Base-by-base conservation (phyloP, 1,284 basidiomycete species). In the Wolfiporia cocos region DNA sequence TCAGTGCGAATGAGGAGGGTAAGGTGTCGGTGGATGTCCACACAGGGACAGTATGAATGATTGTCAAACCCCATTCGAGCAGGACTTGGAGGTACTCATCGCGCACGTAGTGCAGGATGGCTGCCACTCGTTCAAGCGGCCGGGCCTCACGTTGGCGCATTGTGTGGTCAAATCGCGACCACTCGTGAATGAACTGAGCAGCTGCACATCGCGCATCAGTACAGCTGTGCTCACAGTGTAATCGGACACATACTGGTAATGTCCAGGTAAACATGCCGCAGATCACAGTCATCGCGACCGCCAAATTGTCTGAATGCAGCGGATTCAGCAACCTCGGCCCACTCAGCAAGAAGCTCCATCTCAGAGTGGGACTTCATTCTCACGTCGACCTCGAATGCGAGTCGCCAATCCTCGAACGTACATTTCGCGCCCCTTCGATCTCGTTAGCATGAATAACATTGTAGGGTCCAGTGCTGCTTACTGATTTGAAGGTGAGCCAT, bases 381-480 rank as follows among this genome's bases (percentile, higher is more conserved):
- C 21, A 64, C 20, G 10, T 55, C 49, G 14, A 64, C 58, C 34
- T 63, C 61, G 41, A 61, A 64, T 2, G 62, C 61, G 9, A 63
- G 43, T 17, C 50, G 49, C 56, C 59, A 59, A 7, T 56, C 45
- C 9, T 50, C 46, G 49, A 63, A 57, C 3, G 48, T 46, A 37
- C 53, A 49, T 24, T 41, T 22, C 14, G 44, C 38, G 21, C 48
- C 40, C 19, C 51, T 49, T 29, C 3, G 18, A n/a, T n/a, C n/a
- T n/a, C n/a, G n/a, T n/a, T n/a, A n/a, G n/a, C n/a, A n/a, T n/a
- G n/a, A n/a, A n/a, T n/a, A n/a, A n/a, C n/a, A n/a, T n/a, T n/a
- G n/a, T n/a, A n/a, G n/a, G n/a, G n/a, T n/a, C n/a, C n/a, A n/a
- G n/a, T n/a, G n/a, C 15, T 42, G 20, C 48, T 31, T 36, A 56